Base-by-base conservation (phyloP, 805 yeast species). In the Yamadazyma olivae region DNA sequence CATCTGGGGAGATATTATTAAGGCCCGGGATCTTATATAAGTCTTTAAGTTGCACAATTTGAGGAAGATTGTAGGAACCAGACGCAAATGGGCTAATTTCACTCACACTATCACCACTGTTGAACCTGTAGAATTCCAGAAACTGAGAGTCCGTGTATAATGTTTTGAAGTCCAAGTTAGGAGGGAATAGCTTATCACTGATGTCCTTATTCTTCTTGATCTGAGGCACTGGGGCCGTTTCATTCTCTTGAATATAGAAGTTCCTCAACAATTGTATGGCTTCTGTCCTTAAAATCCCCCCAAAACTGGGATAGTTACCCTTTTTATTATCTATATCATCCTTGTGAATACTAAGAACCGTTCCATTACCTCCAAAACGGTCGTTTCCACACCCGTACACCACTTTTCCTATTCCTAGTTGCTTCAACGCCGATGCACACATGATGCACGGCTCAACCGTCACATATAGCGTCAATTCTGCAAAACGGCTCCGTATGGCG, bases 361-460 rank as follows among this genome's bases (percentile, higher is more conserved):
- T 81, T 0, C 98, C 98, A 56, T 90, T 90, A 0, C 99, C 98
- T 0, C 99, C 99, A 62, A 93, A 93, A 30, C 98, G 62, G 44
- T 91, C 98, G 56, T 93, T 93, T 0, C 88, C 93, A 52, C 96
- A 90, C 0, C 99, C 98, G 51, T 87, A 93, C 30, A 80, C 79
- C 1, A 91, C 96, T 27, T 68, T 66, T 20, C 76, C 60, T 8
- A 93, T 77, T 1, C 83, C 82, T 30, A 90, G 56, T 49, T 93
- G 99, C 40, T 90, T 72, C 27, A 93, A 61, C 2, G 95, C 89
- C 27, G 93, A 79, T 0, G 96, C 98, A 64, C 99, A 93, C 99
- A 93, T 93, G 6, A 93, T 83, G 55, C 99, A 93, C 0, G 99
- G 99, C 59, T 93, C 99, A 0, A 93, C 97, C 0, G 98, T 89